These are phyloP conservation scores for Myotisia sp. DNA, from an alignment of 2,329 filamentous ascomycete genomes.

Conservation along the genomic window DNA sequence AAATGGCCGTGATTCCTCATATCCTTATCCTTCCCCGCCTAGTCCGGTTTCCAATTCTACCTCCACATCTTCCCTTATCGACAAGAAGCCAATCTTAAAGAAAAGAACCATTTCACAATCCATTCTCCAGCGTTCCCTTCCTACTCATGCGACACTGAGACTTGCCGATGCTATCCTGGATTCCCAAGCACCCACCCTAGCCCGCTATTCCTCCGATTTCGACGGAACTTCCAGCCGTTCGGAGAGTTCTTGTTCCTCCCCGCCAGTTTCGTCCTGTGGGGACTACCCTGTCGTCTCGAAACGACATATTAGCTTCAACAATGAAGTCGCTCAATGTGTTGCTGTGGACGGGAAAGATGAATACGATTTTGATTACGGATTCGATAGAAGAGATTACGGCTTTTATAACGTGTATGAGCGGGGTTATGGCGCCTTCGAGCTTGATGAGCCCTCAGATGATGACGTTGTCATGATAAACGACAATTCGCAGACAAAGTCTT, in stretches of 20 bases:
- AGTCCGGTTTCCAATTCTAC: constrained; percentile 36
- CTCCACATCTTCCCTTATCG: constrained; percentile 26
- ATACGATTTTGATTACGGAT: constrained; percentile 23
- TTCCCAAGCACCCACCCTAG: constrained; percentile 54
- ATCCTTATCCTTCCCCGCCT: constrained; percentile 46
- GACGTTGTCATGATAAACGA: constrained; percentile 63
- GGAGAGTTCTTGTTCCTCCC: too few species aligned
- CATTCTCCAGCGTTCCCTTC: constrained; percentile 80
- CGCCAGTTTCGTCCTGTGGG: too few species aligned
- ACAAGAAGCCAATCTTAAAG: constrained; percentile 83
- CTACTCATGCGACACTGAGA: constrained; percentile 75
- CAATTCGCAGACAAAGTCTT: constrained; percentile 34
- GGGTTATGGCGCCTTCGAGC: constrained; percentile 33
- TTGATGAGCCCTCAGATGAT: constrained; percentile 56
- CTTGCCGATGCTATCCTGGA: constrained; percentile 77
- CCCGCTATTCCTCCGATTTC: constrained; percentile 38
- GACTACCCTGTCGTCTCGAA: too few species aligned
- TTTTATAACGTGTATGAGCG: constrained; percentile 31
- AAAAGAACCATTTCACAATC: constrained; percentile 93
- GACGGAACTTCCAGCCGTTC: too few species aligned
- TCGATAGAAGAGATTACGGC: constrained; percentile 19
- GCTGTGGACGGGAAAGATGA: constrained; percentile 63
- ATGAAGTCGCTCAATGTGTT: constrained; percentile 90
- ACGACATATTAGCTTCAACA: constrained; percentile 91
- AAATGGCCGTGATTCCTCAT: constrained; percentile 35